A percentile compares a stretch with the other conserved stretches of the same genome.
Conservation (phyloP, 2,329 filamentous ascomycete genomes). For the Akanthomyces dipterigenus region DNA sequence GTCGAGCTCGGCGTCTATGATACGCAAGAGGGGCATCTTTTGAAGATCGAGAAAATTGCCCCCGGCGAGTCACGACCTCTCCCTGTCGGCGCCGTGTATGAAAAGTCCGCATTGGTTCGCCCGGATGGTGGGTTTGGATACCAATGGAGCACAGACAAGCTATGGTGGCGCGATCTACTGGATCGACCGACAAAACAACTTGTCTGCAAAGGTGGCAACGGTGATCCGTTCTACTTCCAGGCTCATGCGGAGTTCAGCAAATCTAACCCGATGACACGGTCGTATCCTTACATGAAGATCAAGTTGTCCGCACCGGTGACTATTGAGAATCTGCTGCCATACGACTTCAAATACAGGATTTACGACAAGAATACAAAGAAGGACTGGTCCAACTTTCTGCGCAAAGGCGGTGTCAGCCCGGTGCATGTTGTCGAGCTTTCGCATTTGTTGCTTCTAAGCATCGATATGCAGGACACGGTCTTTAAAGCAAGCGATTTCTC, state of each 20-base stretch:
- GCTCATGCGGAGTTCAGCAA: slow-evolving; percentile 80
- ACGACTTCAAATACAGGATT: slow-evolving; percentile 98
- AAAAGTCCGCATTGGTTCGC: slow-evolving; percentile 80
- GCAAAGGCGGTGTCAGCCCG: slow-evolving; percentile 93
- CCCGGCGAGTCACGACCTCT: slow-evolving; percentile 86
- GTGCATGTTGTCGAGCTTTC: slow-evolving; percentile 96
- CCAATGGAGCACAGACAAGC: slow-evolving; percentile 80
- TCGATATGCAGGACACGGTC: slow-evolving; percentile 93
- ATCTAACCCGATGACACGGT: slow-evolving; percentile 72
- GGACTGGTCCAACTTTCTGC: slow-evolving; percentile 96
- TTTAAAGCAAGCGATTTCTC: slow-evolving; percentile 95
- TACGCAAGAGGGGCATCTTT: slow-evolving; percentile 74
- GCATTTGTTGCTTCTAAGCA: slow-evolving; percentile 82
- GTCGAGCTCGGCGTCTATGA: slow-evolving; percentile 91
- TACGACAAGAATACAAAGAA: slow-evolving; percentile 98
- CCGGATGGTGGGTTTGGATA: slow-evolving; percentile 97
- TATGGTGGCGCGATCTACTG: slow-evolving; percentile 91
- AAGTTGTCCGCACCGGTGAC: slow-evolving; percentile 89
- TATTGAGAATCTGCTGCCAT: slow-evolving; percentile 88
- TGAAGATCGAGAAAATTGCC: slow-evolving; percentile 96
- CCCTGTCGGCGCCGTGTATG: slow-evolving; percentile 83
- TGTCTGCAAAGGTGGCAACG: slow-evolving; percentile 79
- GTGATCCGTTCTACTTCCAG: slow-evolving; percentile 94
- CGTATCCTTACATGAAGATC: slow-evolving; percentile 92
- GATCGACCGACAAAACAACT: slow-evolving; percentile 79